Conservation (phyloP, 768 basidiomycete species). For the Coprinopsis cinerea region DNA sequence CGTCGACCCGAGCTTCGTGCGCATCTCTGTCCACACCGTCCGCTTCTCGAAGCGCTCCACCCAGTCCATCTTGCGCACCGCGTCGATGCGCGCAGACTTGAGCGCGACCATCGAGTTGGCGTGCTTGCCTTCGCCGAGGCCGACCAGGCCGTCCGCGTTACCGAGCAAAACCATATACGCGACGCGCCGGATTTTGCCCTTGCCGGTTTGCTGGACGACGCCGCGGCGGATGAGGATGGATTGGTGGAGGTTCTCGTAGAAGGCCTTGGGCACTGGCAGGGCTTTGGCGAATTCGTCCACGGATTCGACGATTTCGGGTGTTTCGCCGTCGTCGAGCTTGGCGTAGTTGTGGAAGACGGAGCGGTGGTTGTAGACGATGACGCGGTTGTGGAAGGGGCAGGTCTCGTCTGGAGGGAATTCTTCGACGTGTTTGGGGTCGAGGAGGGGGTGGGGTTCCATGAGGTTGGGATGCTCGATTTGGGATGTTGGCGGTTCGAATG, state of each 20-base stretch:
- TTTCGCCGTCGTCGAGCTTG: constrained; percentile 16
- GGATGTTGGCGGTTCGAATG: constrained; percentile 7
- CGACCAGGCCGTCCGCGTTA: constrained; percentile 78
- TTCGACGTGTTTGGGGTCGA: constrained; percentile 53
- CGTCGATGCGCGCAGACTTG: constrained; percentile 52
- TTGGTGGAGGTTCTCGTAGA: constrained; percentile 28
- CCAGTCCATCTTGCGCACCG: constrained; percentile 84
- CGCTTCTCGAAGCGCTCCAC: constrained; percentile 92
- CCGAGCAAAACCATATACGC: constrained; percentile 69
- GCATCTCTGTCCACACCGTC: constrained; percentile 92
- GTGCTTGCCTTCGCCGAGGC: constrained; percentile 79
- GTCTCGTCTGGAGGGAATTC: constrained; percentile 48
- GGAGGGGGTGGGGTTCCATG: constrained; percentile 52
- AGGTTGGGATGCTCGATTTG: constrained; percentile 45
- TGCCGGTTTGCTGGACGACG: constrained; percentile 87
- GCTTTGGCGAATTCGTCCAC: constrained; percentile 11
- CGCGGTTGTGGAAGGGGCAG: constrained; percentile 53
- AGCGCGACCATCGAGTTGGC: constrained; percentile 46
- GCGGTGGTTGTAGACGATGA: constrained; percentile 66
- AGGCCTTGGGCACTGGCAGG: constrained; percentile 17
- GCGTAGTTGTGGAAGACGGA: constrained; percentile 51
- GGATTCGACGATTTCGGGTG: constrained; percentile 16
- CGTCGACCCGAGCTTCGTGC: constrained; percentile 79
- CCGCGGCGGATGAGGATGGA: constrained; percentile 45
- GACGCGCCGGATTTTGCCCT: constrained; percentile 75